Percentiles rank a stretch among this genome's conserved stretches.
Evolutionary conservation across 345 rosid genomes (phyloP).

Genomic region (Cardamine resedifolia): DNA sequence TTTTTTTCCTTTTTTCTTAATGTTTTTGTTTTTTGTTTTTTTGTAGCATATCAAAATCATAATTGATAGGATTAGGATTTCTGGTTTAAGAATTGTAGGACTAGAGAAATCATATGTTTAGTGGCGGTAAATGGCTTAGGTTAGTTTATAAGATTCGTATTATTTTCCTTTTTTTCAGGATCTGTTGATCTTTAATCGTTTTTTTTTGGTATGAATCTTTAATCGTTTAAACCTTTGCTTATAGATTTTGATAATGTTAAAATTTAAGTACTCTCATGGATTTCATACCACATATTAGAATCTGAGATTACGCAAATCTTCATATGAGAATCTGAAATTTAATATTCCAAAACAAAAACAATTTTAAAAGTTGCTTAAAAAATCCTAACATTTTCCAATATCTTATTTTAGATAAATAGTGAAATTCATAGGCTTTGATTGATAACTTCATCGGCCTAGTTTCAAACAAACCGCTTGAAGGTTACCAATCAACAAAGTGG

Average conservation of each 20-base stretch:
- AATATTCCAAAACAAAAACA: background rate
- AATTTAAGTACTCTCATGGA: background rate
- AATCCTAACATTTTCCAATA: too few relatives aligned
- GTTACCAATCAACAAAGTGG: too few relatives aligned
- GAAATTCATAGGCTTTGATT: background rate
- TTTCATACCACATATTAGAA: background rate
- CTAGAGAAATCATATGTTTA: background rate
- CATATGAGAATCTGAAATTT: background rate
- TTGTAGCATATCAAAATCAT: background rate
- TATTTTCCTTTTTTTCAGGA: background rate
- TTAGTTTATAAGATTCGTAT: background rate
- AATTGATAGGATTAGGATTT: background rate
- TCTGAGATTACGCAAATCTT: background rate
- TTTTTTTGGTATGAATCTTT: too few relatives aligned
- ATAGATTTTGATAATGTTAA: background rate
- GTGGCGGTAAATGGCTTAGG: background rate
- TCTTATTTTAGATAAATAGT: too few relatives aligned
- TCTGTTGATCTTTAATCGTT: background rate
- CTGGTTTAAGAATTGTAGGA: slow-evolving; percentile 2
- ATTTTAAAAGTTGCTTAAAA: too few relatives aligned
- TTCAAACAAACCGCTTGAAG: too few relatives aligned
- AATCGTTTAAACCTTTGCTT: background rate
- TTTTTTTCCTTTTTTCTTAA: background rate
- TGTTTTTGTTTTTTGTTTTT: too few relatives aligned
- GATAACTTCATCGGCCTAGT: too few relatives aligned